Conservation (phyloP, 2,329 filamentous ascomycete species). For the Coniella lustricola region DNA sequence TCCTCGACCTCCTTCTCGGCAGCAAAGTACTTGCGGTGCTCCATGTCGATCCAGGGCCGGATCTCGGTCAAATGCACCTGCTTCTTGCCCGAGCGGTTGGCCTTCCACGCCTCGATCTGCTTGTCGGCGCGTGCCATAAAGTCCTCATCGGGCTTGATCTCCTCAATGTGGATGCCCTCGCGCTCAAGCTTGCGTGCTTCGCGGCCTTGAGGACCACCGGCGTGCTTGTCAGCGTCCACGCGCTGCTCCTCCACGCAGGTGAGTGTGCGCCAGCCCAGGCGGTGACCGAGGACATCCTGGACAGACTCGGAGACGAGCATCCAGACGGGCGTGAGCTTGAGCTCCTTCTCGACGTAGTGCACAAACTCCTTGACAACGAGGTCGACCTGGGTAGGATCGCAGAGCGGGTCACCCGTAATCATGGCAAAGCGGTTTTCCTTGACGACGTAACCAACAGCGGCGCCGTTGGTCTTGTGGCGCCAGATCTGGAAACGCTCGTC, state of each 20-base stretch:
- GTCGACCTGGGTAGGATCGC: conserved; percentile 68
- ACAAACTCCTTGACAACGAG: conserved; percentile 70
- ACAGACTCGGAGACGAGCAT: conserved; percentile 74
- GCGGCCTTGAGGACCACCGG: conserved; percentile 53
- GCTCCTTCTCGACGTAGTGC: conserved; percentile 63
- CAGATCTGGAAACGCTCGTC: conserved; percentile 84
- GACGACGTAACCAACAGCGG: conserved; percentile 76
- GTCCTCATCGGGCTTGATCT: conserved; percentile 55
- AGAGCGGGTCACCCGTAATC: conserved; percentile 80
- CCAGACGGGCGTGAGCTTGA: conserved; percentile 74
- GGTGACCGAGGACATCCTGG: conserved; percentile 72
- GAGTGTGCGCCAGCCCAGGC: conserved; percentile 80
- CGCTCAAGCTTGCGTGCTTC: conserved; percentile 62
- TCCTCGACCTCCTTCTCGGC: conserved; percentile 68
- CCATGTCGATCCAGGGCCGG: conserved; percentile 75
- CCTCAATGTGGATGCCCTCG: conserved; percentile 74
- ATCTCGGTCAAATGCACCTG: conserved; percentile 91
- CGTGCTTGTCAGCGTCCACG: conserved; percentile 67
- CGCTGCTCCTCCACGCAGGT: conserved; percentile 87
- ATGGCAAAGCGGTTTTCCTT: conserved; percentile 70
- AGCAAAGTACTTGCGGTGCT: conserved; percentile 80
- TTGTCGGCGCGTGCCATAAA: conserved; percentile 63
- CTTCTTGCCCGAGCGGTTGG: conserved; percentile 62
- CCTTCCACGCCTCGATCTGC: conserved; percentile 73
- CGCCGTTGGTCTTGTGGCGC: conserved; percentile 72